Evolutionary conservation across 352 stramenopile species (phyloP).

Genomic region (Globisporangium mamillatum): DNA sequence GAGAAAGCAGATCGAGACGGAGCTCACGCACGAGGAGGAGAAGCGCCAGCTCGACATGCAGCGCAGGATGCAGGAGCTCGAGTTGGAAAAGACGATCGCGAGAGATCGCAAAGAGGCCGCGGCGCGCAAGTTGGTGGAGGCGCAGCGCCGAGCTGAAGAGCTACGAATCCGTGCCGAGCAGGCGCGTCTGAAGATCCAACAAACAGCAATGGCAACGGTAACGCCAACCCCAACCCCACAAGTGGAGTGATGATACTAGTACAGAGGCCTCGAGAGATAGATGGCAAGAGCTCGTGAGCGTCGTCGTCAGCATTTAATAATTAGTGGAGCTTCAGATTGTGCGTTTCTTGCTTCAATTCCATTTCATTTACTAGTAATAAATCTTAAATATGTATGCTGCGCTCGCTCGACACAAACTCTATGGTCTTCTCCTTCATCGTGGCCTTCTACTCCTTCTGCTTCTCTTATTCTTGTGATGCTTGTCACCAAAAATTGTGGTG

Average conservation of each 20-base stretch:
- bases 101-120: conserved; percentile 41
- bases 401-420: neutral
- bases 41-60: conserved; percentile 41
- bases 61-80: conserved; percentile 42
- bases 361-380: neutral
- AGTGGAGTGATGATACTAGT: neutral
- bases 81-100: conserved; percentile 46
- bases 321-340: neutral
- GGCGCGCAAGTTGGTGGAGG: conserved; percentile 47
- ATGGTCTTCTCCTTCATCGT: neutral
- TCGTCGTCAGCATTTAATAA: neutral
- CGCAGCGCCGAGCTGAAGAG: conserved; percentile 53
- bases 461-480: neutral
- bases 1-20: conserved; percentile 62
- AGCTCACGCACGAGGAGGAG: conserved; percentile 58
- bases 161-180: conserved; percentile 50
- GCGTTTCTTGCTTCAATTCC: neutral
- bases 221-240: neutral
- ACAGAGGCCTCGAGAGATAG: too few species aligned
- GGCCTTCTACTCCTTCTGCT: neutral
- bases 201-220: neutral
- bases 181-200: conserved; percentile 34
- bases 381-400: neutral
- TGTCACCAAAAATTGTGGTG: conserved; percentile 1
- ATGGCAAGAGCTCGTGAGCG: neutral